Evolutionary conservation across 768 basidiomycete species (phyloP).

Genomic region (Agrocybe praecox): DNA sequence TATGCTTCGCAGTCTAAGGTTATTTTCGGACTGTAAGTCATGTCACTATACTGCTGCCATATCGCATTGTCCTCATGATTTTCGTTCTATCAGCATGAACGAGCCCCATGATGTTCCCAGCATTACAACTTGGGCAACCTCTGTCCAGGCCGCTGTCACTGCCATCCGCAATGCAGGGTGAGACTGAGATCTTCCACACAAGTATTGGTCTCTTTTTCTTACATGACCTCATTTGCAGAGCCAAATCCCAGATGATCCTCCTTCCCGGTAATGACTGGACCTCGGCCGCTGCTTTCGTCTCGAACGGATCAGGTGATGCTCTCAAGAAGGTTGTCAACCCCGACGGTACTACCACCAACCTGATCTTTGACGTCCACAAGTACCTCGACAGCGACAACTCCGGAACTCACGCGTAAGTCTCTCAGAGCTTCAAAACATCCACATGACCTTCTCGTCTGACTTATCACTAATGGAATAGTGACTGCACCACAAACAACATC

Average conservation of each 20-base stretch:
- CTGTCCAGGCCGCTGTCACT: constrained; percentile 62
- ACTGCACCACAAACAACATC: constrained; percentile 59
- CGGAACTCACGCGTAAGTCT: constrained; percentile 23
- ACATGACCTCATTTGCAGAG: constrained; percentile 31
- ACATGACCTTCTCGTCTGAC: no score
- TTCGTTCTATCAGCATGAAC: constrained; percentile 53
- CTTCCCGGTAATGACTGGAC: constrained; percentile 63
- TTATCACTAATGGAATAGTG: constrained; percentile 14
- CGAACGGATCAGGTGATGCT: constrained; percentile 51
- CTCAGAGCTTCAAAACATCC: background rate
- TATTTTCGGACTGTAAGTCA: constrained; percentile 50
- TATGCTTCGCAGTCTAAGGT: constrained; percentile 43
- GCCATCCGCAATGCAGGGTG: constrained; percentile 60
- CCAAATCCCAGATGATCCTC: constrained; percentile 55
- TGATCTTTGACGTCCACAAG: constrained; percentile 66
- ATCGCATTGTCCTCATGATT: background rate
- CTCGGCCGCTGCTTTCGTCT: constrained; percentile 51
- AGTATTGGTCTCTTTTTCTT: no score
- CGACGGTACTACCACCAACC: constrained; percentile 43
- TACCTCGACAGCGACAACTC: constrained; percentile 60
- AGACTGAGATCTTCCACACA: background rate
- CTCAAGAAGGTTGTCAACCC: constrained; percentile 46
- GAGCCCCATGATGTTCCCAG: constrained; percentile 62
- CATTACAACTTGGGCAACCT: constrained; percentile 48
- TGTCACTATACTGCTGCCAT: background rate